Evolutionary conservation across 2,329 filamentous ascomycete genomes (phyloP), one percentile per base, ranked within the genome.

Genomic region (Pseudocercospora musae): DNA sequence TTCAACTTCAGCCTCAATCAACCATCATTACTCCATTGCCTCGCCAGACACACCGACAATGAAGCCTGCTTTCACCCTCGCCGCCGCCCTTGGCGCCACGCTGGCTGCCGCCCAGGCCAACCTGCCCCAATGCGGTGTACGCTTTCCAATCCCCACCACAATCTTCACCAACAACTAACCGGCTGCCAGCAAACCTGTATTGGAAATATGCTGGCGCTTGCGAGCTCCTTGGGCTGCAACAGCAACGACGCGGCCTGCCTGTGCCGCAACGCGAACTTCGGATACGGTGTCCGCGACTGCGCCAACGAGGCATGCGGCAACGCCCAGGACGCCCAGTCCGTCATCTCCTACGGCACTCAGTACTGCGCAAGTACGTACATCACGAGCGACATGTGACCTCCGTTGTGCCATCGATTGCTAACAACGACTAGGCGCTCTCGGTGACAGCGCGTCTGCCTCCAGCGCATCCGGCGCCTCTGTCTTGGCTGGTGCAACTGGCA

Each of bases 211-310:
- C 60, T 74, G 59, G 62, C 58, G 40, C 68, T 73, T 46, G 74
- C 73, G 54, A 62, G 13, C 69, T 76, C 60, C n/a, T n/a, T n/a
- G n/a, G 71, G 71, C 59, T 78, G 76, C 69, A 25, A 31, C 27
- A 49, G 33, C 15, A 69, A 68, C 63, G 71, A 78, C 66, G 68
- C 71, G 21, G 64, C 62, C 25, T 78, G 76, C 72, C 73, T 74
- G 67, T 78, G 76, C 73, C 63, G 60, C 49, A 68, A 73, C 59
- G 68, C 67, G 44, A 64, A 73, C 63, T 78, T 77, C 66, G 74
- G 74, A 62, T 76, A 73, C 66, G 76, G 76, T 66, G 70, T 78
- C 25, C 74, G 76, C 58, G 76, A 78, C 66, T 78, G 76, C 68
- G 63, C 75, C 58, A 71, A 73, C 62, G 50, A 76, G 69, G 72